Base-by-base conservation (phyloP, 192 early-diverging fungal genomes). In the Allomyces macrogynus region DNA sequence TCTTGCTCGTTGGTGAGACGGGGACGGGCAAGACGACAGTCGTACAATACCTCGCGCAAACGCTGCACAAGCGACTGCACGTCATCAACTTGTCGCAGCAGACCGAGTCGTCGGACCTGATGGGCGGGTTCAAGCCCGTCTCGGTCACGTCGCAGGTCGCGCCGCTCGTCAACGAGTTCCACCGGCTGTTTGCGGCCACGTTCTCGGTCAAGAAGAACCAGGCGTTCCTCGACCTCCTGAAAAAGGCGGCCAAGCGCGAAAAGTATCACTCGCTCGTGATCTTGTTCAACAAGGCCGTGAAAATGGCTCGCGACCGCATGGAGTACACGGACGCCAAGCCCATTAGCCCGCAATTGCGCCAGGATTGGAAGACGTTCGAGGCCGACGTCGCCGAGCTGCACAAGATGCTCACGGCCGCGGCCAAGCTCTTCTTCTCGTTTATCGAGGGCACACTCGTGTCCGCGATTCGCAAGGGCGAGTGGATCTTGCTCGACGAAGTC, bases 1-100 rank as follows among this genome's bases (percentile, higher is more conserved):
- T 90, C 0, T 72, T 99, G 32, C 77, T 99, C 16, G 86, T 95
- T 4, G 96, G 96, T 62, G 96, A 99, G 69, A 99, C 96, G 0
- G 96, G 96, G 63, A 92, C 92, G 9, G 96, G 96, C 63, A 99
- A 99, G 77, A 99, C 96, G 0, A 92, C 94, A 0, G 86, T 90
- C 9, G 86, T 99, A 16, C 96, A 99, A 74, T 84, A 89, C 60
- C 78, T 99, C 24, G 93, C 96, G 10, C 75, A 81, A 23, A 71
- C 92, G 64, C 74, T 88, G 54, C 70, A 83, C 69, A 82, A 84
- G 5, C 77, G 83, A 54, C 80, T 99, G 43, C 73, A 82, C 4
- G 94, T 95, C n/a, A 85, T 99, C 67, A 99, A 99, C 73, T 78
- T 99, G 74, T 89, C 87, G 61, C 96, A 99, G 73, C 96, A 99